A percentile compares a stretch with the other conserved stretches of the same genome.
phyloP scores from a whole-genome alignment of 176 grass and related monocot genomes.

The Melocanna baccifera region DNA sequence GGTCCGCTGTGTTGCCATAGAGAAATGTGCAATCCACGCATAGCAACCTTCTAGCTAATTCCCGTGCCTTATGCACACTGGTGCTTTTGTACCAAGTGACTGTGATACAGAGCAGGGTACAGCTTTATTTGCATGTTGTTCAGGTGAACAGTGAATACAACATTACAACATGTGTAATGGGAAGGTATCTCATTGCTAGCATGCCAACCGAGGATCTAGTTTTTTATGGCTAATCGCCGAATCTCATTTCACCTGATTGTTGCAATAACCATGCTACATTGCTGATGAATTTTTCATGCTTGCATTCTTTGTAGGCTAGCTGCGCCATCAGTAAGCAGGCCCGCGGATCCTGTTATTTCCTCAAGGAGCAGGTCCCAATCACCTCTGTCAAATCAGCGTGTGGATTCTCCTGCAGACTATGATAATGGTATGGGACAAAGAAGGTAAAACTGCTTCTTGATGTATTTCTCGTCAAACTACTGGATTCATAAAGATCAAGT shows the following conservation, averaged over 20 bases:
- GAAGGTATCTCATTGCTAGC: neutral
- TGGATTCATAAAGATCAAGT: neutral
- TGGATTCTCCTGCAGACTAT: constrained; percentile 30
- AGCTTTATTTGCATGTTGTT: neutral
- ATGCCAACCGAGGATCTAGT: neutral
- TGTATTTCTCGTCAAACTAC: constrained; percentile 23
- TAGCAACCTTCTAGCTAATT: constrained; percentile 12
- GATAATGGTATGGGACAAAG: constrained; percentile 44
- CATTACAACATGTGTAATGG: neutral
- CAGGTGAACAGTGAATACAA: constrained; percentile 5
- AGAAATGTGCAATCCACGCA: neutral
- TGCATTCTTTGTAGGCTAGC: constrained; percentile 25
- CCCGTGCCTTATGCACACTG: neutral
- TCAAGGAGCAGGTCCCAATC: constrained; percentile 34
- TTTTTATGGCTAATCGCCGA: neutral
- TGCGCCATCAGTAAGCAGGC: constrained; percentile 22
- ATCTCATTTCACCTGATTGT: neutral
- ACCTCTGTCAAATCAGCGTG: constrained; percentile 27
- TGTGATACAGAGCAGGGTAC: neutral
- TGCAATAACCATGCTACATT: neutral
- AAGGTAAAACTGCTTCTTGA: constrained; percentile 40
- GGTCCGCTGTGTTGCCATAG: neutral
- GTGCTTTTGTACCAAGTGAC: neutral
- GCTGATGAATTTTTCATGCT: constrained; percentile 9
- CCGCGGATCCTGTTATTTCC: constrained; percentile 15